Conservation (phyloP, 805 yeast genomes). For the Candida berthetii region DNA sequence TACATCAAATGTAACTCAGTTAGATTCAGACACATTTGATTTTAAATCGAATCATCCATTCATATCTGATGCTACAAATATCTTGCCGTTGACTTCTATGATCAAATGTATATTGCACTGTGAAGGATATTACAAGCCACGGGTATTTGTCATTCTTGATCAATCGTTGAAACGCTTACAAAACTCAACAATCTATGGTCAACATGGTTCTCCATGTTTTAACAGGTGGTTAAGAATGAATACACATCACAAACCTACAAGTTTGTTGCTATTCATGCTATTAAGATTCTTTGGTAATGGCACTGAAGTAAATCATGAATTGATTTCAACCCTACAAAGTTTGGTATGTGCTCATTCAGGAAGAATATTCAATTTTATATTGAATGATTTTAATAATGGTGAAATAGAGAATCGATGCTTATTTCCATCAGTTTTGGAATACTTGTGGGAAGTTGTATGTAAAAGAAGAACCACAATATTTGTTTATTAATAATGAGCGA, state of each 20-base stretch:
- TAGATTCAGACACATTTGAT: no score
- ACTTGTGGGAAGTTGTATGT: conserved; percentile 9
- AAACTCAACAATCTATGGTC: not conserved
- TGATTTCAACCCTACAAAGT: conserved; percentile 7
- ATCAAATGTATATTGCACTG: not conserved
- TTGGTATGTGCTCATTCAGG: conserved; percentile 1
- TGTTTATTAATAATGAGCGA: no score
- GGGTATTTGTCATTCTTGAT: not conserved
- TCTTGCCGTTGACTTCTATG: not conserved
- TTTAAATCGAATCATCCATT: no score
- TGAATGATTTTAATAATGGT: not conserved
- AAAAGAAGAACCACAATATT: no score
- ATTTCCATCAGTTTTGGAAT: conserved; percentile 8
- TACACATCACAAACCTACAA: not conserved
- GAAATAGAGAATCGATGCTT: not conserved
- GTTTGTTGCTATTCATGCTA: not conserved
- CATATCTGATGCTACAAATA: no score
- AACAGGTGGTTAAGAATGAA: conserved; percentile 1
- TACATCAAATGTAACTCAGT: no score
- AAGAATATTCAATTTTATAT: conserved; percentile 4
- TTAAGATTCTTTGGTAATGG: conserved; percentile 15
- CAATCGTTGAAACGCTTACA: not conserved
- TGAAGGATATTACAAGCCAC: not conserved
- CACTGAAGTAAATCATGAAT: conserved; percentile 4
- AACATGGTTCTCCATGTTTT: not conserved